Base-by-base conservation (phyloP, 2,329 filamentous ascomycete species). In the Dactylonectria macrodidyma region DNA sequence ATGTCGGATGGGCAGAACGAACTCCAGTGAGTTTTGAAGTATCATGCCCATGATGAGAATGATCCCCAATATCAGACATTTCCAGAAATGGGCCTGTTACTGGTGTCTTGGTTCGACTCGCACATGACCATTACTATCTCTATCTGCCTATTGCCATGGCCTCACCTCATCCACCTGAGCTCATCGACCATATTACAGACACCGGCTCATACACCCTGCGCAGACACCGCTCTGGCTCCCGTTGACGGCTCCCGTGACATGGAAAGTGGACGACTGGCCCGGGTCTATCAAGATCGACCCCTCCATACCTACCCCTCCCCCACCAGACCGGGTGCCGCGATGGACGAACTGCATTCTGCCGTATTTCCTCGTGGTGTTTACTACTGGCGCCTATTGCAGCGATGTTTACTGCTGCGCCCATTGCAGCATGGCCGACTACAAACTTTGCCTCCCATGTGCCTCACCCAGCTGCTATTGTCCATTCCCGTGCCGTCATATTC, bases 281-380 rank as follows among this genome's bases (percentile, higher is more conserved):
- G 41, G n/a, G 7, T 44, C 14, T 46, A 69, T 70, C 66, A 70
- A 64, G 68, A 73, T 74, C 66, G 69, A 62, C 72, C 75, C 77
- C 76, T 76, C 72, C 72, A 73, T 72, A 52, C 62, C 55, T 70
- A 67, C 72, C 72, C 72, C 74, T 71, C 75, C 76, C 72, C 70
- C 71, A 71, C 75, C 68, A 70, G 59, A 44, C 56, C 70, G 58
- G 60, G 62, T 70, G 50, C 62, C 59, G 48, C 52, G 68, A 67
- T 73, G 69, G 70, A 75, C 77, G 71, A 80, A 79, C 78, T 74
- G 67, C 70, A 58, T 75, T 70, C 71, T 75, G 67, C 72, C 57
- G 59, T 70, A 72, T 71, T 66, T 73, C 73, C 78, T 70, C 78
- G 78, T 80, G 78, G 71, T 74, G 65, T 67, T 72, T 65, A 65